A percentile compares a stretch with the other conserved stretches of the same genome.
phyloP scores from a whole-genome alignment of 1,284 basidiomycete species.

The Apiotrichum brassicae region DNA sequence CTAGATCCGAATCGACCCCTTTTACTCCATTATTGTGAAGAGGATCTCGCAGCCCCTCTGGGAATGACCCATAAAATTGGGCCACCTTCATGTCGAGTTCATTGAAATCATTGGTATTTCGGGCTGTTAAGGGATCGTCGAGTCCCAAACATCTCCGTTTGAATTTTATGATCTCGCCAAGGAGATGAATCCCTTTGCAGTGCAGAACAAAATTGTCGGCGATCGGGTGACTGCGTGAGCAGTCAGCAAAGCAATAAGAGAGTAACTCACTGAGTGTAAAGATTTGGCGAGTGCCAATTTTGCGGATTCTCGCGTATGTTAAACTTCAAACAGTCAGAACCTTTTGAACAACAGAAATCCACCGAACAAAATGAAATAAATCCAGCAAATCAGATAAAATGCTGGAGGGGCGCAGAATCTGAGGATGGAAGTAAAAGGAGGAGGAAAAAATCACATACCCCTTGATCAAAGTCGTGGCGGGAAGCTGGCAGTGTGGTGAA shows the following conservation, averaged over 20 bases:
- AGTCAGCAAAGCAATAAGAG: neutral
- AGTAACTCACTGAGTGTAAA: conserved; percentile 29
- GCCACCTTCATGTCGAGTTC: conserved; percentile 28
- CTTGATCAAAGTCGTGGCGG: conserved; percentile 23
- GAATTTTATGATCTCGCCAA: conserved; percentile 29
- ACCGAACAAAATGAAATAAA: too few species aligned
- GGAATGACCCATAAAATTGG: conserved; percentile 27
- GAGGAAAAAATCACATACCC: too few species aligned
- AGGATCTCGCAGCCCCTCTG: conserved; percentile 38
- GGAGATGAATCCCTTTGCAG: conserved; percentile 27
- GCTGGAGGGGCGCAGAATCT: too few species aligned
- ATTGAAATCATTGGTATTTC: conserved; percentile 21
- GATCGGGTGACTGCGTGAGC: conserved; percentile 28
- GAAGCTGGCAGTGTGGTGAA: conserved; percentile 23
- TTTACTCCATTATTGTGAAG: conserved; percentile 25
- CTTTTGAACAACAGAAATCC: too few species aligned
- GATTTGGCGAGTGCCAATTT: conserved; percentile 24
- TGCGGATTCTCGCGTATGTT: conserved; percentile 35
- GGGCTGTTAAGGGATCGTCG: conserved; percentile 8
- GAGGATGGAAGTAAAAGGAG: too few species aligned
- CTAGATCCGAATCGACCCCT: conserved; percentile 31
- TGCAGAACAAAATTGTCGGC: conserved; percentile 33
- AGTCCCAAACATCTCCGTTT: conserved; percentile 16
- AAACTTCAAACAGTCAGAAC: too few species aligned
- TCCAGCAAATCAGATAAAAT: too few species aligned